Evolutionary conservation across 805 yeast genomes (phyloP).

Genomic region (Metschnikowia arizonensis): DNA sequence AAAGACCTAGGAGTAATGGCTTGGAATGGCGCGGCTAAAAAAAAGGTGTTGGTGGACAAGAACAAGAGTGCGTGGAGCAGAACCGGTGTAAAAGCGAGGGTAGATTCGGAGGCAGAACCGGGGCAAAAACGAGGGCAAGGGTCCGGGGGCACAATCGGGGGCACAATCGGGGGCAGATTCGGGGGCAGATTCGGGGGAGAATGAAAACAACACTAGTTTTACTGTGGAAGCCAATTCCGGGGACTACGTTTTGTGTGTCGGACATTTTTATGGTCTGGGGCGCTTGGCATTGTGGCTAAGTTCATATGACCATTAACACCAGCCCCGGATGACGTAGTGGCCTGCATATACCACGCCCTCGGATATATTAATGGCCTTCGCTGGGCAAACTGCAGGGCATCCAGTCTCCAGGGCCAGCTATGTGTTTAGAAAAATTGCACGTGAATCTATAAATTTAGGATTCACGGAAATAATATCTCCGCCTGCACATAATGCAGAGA

Average conservation of each 20-base stretch:
- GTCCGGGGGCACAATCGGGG: background rate
- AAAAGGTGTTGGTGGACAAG: slow-evolving; percentile 1
- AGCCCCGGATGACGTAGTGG: slow-evolving; percentile 1
- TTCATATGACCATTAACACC: background rate
- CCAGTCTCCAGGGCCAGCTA: no score
- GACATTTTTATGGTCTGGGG: background rate
- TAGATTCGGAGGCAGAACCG: background rate
- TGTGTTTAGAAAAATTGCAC: no score
- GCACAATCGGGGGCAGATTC: background rate
- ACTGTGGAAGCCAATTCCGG: no score
- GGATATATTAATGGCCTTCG: no score
- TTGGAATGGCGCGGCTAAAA: background rate
- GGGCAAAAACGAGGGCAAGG: background rate
- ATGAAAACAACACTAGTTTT: no score
- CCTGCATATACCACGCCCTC: background rate
- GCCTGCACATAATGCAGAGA: no score
- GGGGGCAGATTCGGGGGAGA: background rate
- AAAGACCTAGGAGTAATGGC: background rate
- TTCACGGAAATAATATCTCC: no score
- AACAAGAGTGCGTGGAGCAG: background rate
- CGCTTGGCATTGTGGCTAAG: background rate
- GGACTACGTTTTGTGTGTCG: background rate
- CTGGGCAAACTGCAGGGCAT: no score
- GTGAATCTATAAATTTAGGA: no score
- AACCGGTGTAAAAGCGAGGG: no score